phyloP scores from a whole-genome alignment of 345 rosid species.

The Crucihimalaya himalaica region DNA sequence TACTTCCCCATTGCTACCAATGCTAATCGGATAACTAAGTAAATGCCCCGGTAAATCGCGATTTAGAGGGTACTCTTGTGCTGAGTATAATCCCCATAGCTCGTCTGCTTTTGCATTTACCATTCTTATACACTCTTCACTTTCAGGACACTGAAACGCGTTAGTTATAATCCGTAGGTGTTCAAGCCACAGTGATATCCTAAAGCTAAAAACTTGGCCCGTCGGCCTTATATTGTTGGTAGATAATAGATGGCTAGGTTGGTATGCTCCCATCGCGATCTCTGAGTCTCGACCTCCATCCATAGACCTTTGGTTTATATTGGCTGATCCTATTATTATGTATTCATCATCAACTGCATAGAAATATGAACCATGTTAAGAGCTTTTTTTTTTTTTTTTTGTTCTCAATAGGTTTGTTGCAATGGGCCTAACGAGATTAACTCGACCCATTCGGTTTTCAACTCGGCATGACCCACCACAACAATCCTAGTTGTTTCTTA shows the following conservation, averaged over 20 bases:
- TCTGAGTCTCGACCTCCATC: slow-evolving; percentile 84
- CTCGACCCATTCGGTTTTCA: neutral
- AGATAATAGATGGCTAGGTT: slow-evolving; percentile 54
- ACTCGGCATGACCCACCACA: neutral
- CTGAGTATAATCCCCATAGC: slow-evolving; percentile 51
- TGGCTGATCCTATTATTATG: slow-evolving; percentile 87
- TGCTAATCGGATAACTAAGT: slow-evolving; percentile 64
- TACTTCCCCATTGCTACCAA: slow-evolving; percentile 46
- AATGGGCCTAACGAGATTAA: neutral
- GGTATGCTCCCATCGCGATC: slow-evolving; percentile 89
- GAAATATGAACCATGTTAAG: neutral
- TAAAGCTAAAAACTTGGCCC: slow-evolving; percentile 59
- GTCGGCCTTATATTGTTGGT: slow-evolving; percentile 32
- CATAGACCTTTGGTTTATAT: slow-evolving; percentile 92
- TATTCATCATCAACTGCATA: slow-evolving; percentile 84
- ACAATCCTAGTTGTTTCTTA: neutral
- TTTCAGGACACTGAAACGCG: slow-evolving; percentile 43
- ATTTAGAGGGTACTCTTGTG: slow-evolving; percentile 15
- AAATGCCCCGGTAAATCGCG: slow-evolving; percentile 52
- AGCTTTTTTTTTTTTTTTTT: neutral
- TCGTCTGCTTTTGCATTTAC: slow-evolving; percentile 47
- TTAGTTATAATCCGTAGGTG: slow-evolving; percentile 41
- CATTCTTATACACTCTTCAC: slow-evolving; percentile 37
- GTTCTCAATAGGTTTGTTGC: neutral
- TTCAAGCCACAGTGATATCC: slow-evolving; percentile 74